Evolutionary conservation across 75 land plant species (phyloP).

Genomic region (Pinus albicaulis): DNA sequence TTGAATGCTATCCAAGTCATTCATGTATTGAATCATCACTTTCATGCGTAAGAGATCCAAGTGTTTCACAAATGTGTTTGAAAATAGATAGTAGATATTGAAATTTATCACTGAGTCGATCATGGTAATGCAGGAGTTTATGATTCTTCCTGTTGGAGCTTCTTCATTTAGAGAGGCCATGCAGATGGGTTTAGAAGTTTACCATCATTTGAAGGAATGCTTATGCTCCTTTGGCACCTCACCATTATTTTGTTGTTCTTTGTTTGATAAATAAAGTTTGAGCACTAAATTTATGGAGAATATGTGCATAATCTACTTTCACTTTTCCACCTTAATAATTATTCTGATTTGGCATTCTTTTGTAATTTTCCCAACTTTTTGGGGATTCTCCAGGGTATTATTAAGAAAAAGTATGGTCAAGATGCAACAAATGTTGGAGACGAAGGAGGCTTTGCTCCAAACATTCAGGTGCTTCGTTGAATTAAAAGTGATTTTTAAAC

Average conservation of each 20-base stretch:
- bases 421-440: slow-evolving; percentile 99
- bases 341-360: neutral
- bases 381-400: slow-evolving; percentile 60
- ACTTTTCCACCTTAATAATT: neutral
- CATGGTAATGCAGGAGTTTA: slow-evolving; percentile 80
- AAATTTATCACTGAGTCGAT: no score
- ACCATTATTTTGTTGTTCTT: neutral
- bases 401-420: slow-evolving; percentile 98
- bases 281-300: neutral
- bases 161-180: slow-evolving; percentile 95
- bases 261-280: neutral
- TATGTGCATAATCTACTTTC: neutral
- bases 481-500: neutral
- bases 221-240: neutral
- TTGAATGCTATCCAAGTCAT: slow-evolving; percentile 21
- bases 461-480: slow-evolving; percentile 69
- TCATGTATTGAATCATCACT: no score
- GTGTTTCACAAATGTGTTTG: neutral
- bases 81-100: no score
- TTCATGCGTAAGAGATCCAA: neutral
- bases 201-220: slow-evolving; percentile 77
- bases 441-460: slow-evolving; percentile 99
- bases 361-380: neutral
- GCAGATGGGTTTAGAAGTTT: slow-evolving; percentile 98
- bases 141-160: slow-evolving; percentile 97